phyloP scores from a whole-genome alignment of 164 flowering plant species.

The Aristolochia californica region DNA sequence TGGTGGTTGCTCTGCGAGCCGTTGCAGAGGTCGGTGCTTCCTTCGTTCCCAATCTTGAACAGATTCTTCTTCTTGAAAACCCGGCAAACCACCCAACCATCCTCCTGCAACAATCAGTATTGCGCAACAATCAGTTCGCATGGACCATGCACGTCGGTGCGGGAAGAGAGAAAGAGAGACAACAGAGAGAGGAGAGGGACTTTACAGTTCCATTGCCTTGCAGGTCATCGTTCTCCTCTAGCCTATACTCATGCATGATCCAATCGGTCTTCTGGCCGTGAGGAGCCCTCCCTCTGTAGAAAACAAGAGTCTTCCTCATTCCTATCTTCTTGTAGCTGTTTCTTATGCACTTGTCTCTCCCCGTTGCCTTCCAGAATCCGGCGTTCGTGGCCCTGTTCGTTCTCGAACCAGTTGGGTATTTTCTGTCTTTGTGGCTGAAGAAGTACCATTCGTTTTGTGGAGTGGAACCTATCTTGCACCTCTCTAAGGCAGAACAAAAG shows the following conservation, averaged over 20 bases:
- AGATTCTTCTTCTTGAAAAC: constrained; percentile 89
- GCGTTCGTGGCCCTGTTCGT: constrained; percentile 86
- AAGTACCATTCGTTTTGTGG: constrained; percentile 97
- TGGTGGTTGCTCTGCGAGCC: constrained; percentile 11
- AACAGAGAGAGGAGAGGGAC: constrained; percentile 6
- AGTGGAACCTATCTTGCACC: constrained; percentile 80
- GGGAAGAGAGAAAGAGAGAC: background rate
- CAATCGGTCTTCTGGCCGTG: constrained; percentile 95
- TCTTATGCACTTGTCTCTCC: constrained; percentile 90
- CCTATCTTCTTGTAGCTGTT: constrained; percentile 80
- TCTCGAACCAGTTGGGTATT: constrained; percentile 92
- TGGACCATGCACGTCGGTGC: background rate
- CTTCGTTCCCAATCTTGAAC: constrained; percentile 52
- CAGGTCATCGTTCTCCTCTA: constrained; percentile 62
- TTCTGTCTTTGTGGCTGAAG: constrained; percentile 96
- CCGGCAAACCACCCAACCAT: constrained; percentile 92
- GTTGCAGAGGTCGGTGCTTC: constrained; percentile 18
- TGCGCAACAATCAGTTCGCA: no score
- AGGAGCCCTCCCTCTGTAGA: constrained; percentile 90
- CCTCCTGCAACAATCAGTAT: constrained; percentile 62
- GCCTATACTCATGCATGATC: constrained; percentile 98
- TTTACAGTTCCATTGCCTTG: constrained; percentile 22
- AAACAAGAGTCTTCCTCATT: constrained; percentile 91
- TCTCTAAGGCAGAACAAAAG: constrained; percentile 31
- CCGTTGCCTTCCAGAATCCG: constrained; percentile 98